Conservation (phyloP, 768 basidiomycete species). For the Suillus cothurnatus region DNA sequence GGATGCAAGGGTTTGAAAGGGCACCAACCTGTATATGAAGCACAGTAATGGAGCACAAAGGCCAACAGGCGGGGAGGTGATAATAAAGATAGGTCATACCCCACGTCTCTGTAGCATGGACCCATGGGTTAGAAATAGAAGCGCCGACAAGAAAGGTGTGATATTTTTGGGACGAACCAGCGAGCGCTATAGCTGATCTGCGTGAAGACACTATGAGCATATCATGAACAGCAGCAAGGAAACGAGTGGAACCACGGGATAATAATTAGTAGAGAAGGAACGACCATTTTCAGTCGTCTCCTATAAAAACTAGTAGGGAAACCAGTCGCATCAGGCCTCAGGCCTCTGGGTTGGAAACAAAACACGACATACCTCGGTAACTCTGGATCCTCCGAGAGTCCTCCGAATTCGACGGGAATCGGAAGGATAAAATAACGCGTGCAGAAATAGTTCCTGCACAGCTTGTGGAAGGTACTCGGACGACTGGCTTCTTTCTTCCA, state of each 20-base stretch:
- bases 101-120: not conserved
- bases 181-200: not conserved
- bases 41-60: not conserved
- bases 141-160: not conserved
- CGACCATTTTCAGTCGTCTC: not conserved
- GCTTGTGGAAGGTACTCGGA: not conserved
- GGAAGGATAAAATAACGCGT: constrained; percentile 42
- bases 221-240: not conserved
- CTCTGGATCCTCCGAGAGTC: constrained; percentile 7
- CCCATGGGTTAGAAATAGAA: not conserved
- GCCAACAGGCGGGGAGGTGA: not conserved
- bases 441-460: constrained; percentile 30
- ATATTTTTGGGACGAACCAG: not conserved
- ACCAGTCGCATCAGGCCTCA: no score
- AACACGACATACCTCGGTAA: not conserved
- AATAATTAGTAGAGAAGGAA: not conserved
- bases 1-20: not conserved
- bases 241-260: not conserved
- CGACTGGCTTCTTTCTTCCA: constrained; percentile 7
- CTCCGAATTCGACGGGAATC: constrained; percentile 53
- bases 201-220: not conserved
- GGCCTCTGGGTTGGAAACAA: not conserved
- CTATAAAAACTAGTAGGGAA: not conserved
- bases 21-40: not conserved
- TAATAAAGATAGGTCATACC: constrained; percentile 7